phyloP scores from a whole-genome alignment of 257 asterid species.

The Penstemon davidsonii region DNA sequence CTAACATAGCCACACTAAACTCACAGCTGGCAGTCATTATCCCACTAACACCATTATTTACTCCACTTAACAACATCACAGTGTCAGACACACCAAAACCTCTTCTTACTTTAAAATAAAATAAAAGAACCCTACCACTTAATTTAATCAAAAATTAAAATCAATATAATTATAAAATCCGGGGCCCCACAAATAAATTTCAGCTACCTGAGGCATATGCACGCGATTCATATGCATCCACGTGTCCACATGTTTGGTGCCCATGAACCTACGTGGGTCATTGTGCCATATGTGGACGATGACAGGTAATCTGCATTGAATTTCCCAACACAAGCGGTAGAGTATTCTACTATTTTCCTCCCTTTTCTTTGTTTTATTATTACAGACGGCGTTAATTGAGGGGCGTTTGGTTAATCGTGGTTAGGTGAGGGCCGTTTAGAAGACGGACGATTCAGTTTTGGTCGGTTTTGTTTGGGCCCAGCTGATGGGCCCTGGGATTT shows the following conservation, averaged over 20 bases:
- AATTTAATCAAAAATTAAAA: not conserved
- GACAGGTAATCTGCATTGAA: slow-evolving; percentile 8
- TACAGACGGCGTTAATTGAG: slow-evolving; percentile 22
- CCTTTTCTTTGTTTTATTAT: not conserved
- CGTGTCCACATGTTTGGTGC: slow-evolving; percentile 26
- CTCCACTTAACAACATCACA: too few relatives aligned
- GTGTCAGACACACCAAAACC: not conserved
- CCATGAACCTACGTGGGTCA: too few relatives aligned
- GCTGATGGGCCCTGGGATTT: not conserved
- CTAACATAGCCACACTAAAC: not conserved
- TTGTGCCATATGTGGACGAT: not conserved
- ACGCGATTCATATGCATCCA: slow-evolving; percentile 15
- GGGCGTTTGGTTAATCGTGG: slow-evolving; percentile 26
- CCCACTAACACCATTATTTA: not conserved
- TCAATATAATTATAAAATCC: not conserved
- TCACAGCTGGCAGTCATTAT: not conserved
- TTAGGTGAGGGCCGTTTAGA: slow-evolving; percentile 11
- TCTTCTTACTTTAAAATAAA: not conserved
- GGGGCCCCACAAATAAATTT: not conserved
- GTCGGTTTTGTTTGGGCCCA: slow-evolving; percentile 23
- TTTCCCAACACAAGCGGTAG: not conserved
- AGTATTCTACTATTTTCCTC: not conserved
- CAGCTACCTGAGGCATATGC: not conserved
- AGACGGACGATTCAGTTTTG: not conserved
- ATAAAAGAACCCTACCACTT: not conserved